Evolutionary conservation across 495 filamentous ascomycete genomes (phyloP).

Genomic region (Neurospora cerealis): DNA sequence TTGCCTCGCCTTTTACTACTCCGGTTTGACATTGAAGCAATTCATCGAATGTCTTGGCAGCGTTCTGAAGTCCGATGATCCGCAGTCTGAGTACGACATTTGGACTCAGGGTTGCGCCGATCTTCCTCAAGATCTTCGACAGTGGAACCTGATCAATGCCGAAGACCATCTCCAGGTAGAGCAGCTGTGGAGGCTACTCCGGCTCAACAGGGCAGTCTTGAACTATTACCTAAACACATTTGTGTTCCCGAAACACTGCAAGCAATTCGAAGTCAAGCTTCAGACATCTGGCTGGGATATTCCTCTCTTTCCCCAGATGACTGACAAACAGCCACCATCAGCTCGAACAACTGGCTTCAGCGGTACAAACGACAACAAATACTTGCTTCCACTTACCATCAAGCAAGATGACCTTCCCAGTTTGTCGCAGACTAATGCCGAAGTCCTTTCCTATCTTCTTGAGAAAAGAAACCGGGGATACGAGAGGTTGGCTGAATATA

Average conservation of each 20-base stretch:
- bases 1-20: conserved; percentile 43
- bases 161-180: conserved; percentile 37
- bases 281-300: conserved; percentile 47
- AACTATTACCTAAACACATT: conserved; percentile 45
- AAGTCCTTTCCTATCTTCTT: conserved; percentile 22
- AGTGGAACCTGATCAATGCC: conserved; percentile 41
- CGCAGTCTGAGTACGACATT: conserved; percentile 36
- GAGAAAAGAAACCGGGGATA: background rate
- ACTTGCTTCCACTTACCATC: conserved; percentile 41
- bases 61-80: conserved; percentile 42
- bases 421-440: conserved; percentile 41
- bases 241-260: conserved; percentile 43
- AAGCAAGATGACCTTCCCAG: conserved; percentile 39
- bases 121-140: conserved; percentile 30
- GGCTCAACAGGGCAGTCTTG: conserved; percentile 27
- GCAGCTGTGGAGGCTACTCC: conserved; percentile 30
- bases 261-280: conserved; percentile 43
- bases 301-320: conserved; percentile 22
- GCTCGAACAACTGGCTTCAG: conserved; percentile 42
- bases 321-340: background rate
- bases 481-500: background rate
- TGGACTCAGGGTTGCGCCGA: conserved; percentile 26
- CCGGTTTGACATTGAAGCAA: conserved; percentile 29
- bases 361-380: conserved; percentile 43
- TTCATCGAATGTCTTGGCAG: conserved; percentile 30